Conservation (phyloP, 1,139 yeast species). For the Citeromyces hawaiiensis region DNA sequence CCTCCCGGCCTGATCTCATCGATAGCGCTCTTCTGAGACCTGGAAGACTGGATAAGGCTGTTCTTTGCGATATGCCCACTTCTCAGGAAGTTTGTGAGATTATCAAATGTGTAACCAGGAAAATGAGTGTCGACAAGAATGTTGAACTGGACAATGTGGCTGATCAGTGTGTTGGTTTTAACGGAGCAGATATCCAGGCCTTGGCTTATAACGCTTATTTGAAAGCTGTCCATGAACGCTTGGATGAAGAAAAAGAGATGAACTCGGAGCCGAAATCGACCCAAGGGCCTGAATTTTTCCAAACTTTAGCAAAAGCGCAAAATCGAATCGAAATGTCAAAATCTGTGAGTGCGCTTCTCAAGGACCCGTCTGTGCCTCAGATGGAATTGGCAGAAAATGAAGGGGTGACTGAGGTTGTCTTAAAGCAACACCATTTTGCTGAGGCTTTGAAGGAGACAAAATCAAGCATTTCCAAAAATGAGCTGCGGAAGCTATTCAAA, state of each 20-base stretch:
- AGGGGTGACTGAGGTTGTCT: background rate
- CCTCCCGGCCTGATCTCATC: conserved; percentile 71
- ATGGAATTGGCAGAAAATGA: conserved; percentile 6
- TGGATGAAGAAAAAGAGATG: conserved; percentile 25
- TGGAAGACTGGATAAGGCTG: conserved; percentile 87
- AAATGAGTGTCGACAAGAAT: conserved; percentile 35
- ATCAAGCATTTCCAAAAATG: conserved; percentile 73
- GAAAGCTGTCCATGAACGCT: conserved; percentile 73
- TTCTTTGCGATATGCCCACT: conserved; percentile 80
- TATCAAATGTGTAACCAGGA: conserved; percentile 42
- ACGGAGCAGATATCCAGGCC: conserved; percentile 95
- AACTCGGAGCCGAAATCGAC: conserved; percentile 10
- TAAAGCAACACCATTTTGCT: conserved; percentile 35
- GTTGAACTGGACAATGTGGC: conserved; percentile 50
- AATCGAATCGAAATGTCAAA: conserved; percentile 10
- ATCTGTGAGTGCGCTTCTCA: conserved; percentile 15
- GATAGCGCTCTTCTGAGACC: conserved; percentile 93
- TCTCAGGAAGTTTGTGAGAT: conserved; percentile 64
- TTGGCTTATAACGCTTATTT: conserved; percentile 84
- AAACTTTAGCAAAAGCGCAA: conserved; percentile 17
- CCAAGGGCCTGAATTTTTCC: conserved; percentile 20
- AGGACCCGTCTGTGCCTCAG: conserved; percentile 21
- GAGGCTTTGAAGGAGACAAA: conserved; percentile 65
- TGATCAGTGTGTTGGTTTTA: conserved; percentile 52
- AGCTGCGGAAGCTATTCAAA: conserved; percentile 42